These are phyloP conservation scores for Melocanna baccifera DNA, from an alignment of 176 grass and related monocot species.

Conservation along the genomic window DNA sequence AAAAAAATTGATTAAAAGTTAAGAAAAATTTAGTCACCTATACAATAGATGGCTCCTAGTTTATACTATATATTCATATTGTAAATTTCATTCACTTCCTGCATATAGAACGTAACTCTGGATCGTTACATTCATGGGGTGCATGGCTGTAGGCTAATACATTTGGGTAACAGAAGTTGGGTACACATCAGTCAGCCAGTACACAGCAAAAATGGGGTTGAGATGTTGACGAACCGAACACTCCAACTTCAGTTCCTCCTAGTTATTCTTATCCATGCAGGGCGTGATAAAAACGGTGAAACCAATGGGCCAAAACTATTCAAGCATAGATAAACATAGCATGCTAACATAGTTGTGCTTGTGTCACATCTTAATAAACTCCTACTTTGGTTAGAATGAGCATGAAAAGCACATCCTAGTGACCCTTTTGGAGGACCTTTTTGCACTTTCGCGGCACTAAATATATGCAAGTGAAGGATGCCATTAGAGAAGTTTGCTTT, in stretches of 20 bases:
- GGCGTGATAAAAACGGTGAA: not conserved
- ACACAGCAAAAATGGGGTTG: not conserved
- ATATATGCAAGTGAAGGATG: not conserved
- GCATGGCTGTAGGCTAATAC: not conserved
- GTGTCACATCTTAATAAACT: not conserved
- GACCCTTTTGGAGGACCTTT: not conserved
- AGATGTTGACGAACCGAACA: slow-evolving; percentile 7
- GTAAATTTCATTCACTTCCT: not conserved
- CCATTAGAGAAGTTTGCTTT: not conserved
- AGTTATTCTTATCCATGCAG: slow-evolving; percentile 9
- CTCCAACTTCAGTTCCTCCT: not conserved
- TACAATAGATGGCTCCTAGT: not conserved
- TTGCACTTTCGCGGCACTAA: slow-evolving; percentile 20
- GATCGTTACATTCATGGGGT: not conserved
- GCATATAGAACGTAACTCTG: too few species aligned
- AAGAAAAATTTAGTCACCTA: too few species aligned
- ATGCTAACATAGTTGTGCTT: not conserved
- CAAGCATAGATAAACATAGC: not conserved
- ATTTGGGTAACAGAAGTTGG: not conserved
- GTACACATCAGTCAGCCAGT: not conserved
- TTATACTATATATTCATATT: not conserved
- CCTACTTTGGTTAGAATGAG: not conserved
- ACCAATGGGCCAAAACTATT: not conserved
- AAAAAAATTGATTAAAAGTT: too few species aligned
- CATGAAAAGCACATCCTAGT: slow-evolving; percentile 12